Conservation (phyloP, 352 stramenopile species). For the Aphanomyces euteiches region DNA sequence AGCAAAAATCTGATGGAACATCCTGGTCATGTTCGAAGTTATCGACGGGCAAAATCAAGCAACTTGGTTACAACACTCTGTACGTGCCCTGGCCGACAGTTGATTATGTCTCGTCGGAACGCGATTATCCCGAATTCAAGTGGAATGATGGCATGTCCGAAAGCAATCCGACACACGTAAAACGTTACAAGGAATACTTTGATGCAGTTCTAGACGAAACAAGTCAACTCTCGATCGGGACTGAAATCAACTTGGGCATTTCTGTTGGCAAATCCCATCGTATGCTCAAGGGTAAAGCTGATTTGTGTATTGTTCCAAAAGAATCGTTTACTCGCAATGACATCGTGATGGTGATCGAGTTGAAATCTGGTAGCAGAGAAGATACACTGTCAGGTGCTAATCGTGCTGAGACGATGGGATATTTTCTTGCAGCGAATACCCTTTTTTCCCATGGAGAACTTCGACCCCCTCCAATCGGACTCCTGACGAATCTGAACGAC, state of each 20-base stretch:
- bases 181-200: slow-evolving; percentile 1
- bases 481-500: not conserved
- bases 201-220: not conserved
- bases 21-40: too few species aligned
- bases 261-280: not conserved
- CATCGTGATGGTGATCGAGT: not conserved
- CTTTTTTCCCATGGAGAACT: not conserved
- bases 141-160: not conserved
- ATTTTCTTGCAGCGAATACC: slow-evolving; percentile 1
- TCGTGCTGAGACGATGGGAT: not conserved
- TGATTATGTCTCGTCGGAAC: not conserved
- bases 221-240: not conserved
- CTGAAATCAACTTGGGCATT: not conserved
- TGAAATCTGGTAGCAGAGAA: not conserved
- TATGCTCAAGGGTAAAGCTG: not conserved
- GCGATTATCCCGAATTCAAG: not conserved
- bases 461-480: not conserved
- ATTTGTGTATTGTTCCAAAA: not conserved
- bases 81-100: not conserved
- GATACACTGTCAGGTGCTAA: not conserved
- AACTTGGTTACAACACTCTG: not conserved
- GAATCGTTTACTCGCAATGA: not conserved
- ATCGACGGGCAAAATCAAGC: too few species aligned
- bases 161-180: not conserved
- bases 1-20: too few species aligned